Evolutionary conservation across 2,329 filamentous ascomycete species (phyloP).

Genomic region (Alternaria longipes): DNA sequence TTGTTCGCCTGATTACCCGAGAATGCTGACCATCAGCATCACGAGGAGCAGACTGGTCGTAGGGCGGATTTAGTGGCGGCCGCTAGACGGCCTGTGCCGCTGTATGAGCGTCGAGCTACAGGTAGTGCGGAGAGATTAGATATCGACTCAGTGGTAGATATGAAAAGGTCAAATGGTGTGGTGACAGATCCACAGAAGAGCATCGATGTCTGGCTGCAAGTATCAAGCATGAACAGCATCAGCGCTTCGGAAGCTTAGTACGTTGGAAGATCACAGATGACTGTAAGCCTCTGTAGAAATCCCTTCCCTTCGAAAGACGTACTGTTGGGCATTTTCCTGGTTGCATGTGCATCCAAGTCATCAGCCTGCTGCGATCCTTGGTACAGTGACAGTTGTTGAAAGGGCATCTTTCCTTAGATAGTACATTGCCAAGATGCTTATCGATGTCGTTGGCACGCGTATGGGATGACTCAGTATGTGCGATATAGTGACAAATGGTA

Average conservation of each 20-base stretch:
- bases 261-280: neutral
- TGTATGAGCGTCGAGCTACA: neutral
- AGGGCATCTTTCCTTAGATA: slow-evolving; percentile 1
- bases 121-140: neutral
- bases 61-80: neutral
- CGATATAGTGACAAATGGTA: neutral
- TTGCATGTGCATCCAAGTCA: neutral
- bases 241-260: neutral
- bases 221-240: neutral
- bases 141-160: neutral
- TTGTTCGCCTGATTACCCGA: slow-evolving; percentile 6
- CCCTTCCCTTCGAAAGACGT: neutral
- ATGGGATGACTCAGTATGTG: neutral
- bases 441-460: neutral
- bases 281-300: neutral
- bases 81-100: slow-evolving; percentile 1
- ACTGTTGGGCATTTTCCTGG: neutral
- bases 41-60: neutral
- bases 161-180: neutral
- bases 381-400: neutral
- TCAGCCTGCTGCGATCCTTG: neutral
- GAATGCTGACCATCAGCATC: slow-evolving; percentile 2
- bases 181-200: neutral
- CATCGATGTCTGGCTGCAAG: neutral
- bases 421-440: neutral